Base-by-base conservation (phyloP, 208 protist genomes). In the Trypanosoma scelopori region DNA sequence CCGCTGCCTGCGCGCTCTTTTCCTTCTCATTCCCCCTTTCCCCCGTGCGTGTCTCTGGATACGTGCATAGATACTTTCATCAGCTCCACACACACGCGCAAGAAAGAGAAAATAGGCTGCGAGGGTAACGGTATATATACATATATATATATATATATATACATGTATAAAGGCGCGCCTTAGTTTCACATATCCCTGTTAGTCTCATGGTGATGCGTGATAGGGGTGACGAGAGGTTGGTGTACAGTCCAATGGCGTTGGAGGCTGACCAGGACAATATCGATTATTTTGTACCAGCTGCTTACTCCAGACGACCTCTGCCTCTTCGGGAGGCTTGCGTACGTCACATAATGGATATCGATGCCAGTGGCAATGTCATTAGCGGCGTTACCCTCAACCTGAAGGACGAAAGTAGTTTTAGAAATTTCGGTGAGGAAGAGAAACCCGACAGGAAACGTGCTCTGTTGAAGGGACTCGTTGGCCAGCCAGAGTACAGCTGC, bases 381-480 rank as follows among this genome's bases (percentile, higher is more conserved):
- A 37, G 32, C 9, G 9, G 32, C 3, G 32, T 37, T 49, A 5
- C 43, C 3, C 5, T 27, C 56, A 30, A 62, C 2, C 35, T 41
- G 39, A 13, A 11, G 20, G 27, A 18, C 30, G 3, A 15, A 30
- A n/a, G 23, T 51, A 32, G 5, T 35, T 45, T 41, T 65, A 18
- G 27, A 48, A 11, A 11, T 37, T 37, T n/a, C n/a, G n/a, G n/a
- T n/a, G n/a, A 47, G 30, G 46, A 58, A 23, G 20, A 0, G 16
- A 48, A 32, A 55, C 4, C 37, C 27, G 71, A 79, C 48, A 63
- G 50, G 28, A 84, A 86, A 64, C 71, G 82, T 45, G 56, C 62
- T 1, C 58, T 89, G 51, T 74, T 89, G 66, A 69, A 77, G 60
- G 65, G 66, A 48, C 67, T 89, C 46, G 55, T 84, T 53, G 65